Evolutionary conservation across 2,329 filamentous ascomycete genomes (phyloP), one percentile per base, ranked within the genome.

Genomic region (Aureobasidium mangrovei): DNA sequence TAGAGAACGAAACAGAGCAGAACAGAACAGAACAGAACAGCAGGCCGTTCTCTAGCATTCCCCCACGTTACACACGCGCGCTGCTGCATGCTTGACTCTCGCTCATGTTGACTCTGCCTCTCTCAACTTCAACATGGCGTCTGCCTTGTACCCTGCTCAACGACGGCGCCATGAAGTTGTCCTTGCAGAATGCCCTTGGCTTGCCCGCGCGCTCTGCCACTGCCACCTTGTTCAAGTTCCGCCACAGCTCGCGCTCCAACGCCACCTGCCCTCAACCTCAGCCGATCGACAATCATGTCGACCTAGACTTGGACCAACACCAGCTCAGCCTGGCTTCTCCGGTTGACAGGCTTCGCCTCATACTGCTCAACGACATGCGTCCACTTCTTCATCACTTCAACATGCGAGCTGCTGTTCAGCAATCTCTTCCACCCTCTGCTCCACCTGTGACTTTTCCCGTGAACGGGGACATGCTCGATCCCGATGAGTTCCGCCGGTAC

Each of bases 401-500:
- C 6, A 8, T 51, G 28, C 38, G 29, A 7, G 26, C 47, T n/a
- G 18, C 35, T 5, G 38, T 51, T 8, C 33, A 51, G 27, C 28
- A 53, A 4, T 18, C 41, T 32, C 10, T 33, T n/a, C 28, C 43
- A 12, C 43, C 33, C 7, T 24, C 26, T 4, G 4, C 9, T 33
- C 33, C 32, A 3, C 28, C 9, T 28, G 28, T 46, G 18, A 18
- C 47, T 12, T 56, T 56, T 42, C 54, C 54, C 5, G 29, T 56
- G 33, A 56, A 52, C 29, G 54, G 54, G 4, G 36, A 56, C 12
- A 48, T 48, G 38, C 46, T 56, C 10, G 32, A 48, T 4, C 33
- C n/a, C 6, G 3, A 41, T 32, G 57, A 55, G 2, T 67, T 66
- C 38, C 60, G 64, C 5, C 31, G 57, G 27, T 55, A 55, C 18